These are phyloP conservation scores for Dactylellina drechsleri DNA, from an alignment of 2,329 filamentous ascomycete genomes.

Conservation along the genomic window DNA sequence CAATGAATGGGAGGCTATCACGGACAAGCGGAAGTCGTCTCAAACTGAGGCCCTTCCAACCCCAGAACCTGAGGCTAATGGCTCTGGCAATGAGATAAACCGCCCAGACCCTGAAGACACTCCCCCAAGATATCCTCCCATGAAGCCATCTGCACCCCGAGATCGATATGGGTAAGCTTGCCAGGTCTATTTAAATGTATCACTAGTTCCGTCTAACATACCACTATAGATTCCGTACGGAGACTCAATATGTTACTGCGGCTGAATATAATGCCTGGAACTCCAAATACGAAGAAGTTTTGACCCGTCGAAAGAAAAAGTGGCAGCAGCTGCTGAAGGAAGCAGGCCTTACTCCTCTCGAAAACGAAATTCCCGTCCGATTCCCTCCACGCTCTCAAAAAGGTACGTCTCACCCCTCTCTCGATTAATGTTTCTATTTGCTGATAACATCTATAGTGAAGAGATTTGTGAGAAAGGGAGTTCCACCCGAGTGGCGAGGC, in stretches of 20 bases:
- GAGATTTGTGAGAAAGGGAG: conserved; percentile 89
- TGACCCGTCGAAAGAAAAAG: conserved; percentile 79
- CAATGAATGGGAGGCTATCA: conserved; percentile 52
- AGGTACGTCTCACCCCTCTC: conserved; percentile 59
- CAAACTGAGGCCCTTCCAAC: conserved; percentile 13
- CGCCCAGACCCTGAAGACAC: conserved; percentile 45
- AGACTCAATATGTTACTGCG: conserved; percentile 78
- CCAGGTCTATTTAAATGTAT: conserved; percentile 2
- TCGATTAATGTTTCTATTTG: not conserved
- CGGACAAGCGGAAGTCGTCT: conserved; percentile 43
- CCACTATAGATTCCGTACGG: conserved; percentile 83
- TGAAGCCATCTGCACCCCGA: conserved; percentile 52
- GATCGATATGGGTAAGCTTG: conserved; percentile 58
- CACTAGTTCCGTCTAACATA: conserved; percentile 35
- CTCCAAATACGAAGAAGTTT: conserved; percentile 76
- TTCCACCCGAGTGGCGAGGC: conserved; percentile 93
- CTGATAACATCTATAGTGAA: conserved; percentile 67
- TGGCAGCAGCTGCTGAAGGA: conserved; percentile 83
- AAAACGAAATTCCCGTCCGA: conserved; percentile 75
- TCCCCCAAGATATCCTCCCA: conserved; percentile 45
- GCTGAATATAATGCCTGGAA: conserved; percentile 87
- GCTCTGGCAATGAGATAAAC: conserved; percentile 36
- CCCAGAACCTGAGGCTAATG: conserved; percentile 22
- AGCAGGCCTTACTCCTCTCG: conserved; percentile 68
- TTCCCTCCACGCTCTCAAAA: conserved; percentile 85